Base-by-base conservation (phyloP, 75 land plant genomes). In the Pinus taeda region DNA sequence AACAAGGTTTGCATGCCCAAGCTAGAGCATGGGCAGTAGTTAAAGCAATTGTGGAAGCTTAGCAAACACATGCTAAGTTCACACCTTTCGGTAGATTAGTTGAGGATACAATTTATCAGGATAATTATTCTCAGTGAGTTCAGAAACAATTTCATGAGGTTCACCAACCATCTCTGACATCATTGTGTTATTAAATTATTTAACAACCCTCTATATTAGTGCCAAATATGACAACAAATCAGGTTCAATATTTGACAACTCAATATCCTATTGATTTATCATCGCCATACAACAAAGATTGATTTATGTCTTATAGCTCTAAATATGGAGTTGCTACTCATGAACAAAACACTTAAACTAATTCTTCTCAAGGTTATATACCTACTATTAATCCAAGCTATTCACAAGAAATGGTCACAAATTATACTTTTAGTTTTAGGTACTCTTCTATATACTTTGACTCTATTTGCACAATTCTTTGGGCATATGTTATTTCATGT, bases 371-470 rank as follows among this genome's bases (percentile, higher is more conserved):
- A 77, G 78, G 66, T 65, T 74, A 18, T 64, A 57, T 73, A 62
- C 29, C 67, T 5, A 57, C 72, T 45, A 80, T 56, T 56, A 55
- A 88, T 78, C 77, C 82, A 26, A 62, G 74, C 71, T 81, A 86
- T 86, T 82, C 79, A 85, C 90, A 90, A 88, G 93, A 91, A 90
- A 87, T 89, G 85, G 82, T 91, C 85, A 77, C 78, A 85, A 91
- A 87, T 91, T 88, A 91, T 91, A 81, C 89, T 86, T 86, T 87
- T n/a, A 80, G 45, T 79, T 79, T 71, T 87, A 91, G 93, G 93
- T 91, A 89, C 85, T 74, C 36, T 59, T 60, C 59, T 33, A 84
- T 67, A 15, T 8, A 39, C 22, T 67, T 39, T 39, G 22, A 39
- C 17, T 67, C 20, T 33, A 67, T n/a, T 22, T 20, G 20, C 7